Conservation (phyloP, 2,329 filamentous ascomycete genomes). For the Aspergillus udagawae region DNA sequence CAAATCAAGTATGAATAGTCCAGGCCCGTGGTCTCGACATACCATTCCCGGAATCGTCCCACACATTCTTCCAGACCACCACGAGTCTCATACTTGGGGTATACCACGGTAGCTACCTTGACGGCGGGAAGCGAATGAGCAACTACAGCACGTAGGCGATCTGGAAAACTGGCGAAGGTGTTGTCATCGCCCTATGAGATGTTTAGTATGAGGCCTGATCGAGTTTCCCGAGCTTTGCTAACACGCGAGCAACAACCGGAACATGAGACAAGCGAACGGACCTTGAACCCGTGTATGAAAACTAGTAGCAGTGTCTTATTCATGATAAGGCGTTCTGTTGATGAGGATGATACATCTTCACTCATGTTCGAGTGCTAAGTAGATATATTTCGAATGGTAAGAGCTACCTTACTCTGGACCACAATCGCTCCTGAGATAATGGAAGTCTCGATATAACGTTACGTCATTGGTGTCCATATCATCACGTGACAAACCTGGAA, state of each 20-base stretch:
- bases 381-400: background rate
- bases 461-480: background rate
- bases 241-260: background rate
- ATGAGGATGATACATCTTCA: conserved; percentile 5
- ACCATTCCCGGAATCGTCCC: conserved; percentile 47
- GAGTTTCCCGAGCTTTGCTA: background rate
- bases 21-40: conserved; percentile 7
- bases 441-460: background rate
- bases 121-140: conserved; percentile 42
- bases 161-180: conserved; percentile 46
- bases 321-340: conserved; percentile 26
- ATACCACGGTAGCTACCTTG: conserved; percentile 39
- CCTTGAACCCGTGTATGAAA: conserved; percentile 49
- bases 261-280: conserved; percentile 15
- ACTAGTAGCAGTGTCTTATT: conserved; percentile 45
- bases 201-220: background rate
- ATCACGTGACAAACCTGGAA: conserved; percentile 1
- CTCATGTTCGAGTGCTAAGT: background rate
- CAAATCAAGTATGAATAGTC: background rate
- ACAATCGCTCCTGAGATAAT: background rate
- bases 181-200: conserved; percentile 44
- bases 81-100: conserved; percentile 49
- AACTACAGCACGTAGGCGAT: conserved; percentile 39
- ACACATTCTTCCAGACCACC: conserved; percentile 47
- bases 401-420: background rate